Base-by-base conservation (phyloP, 495 filamentous ascomycete genomes). In the Penicillium maclennaniae region DNA sequence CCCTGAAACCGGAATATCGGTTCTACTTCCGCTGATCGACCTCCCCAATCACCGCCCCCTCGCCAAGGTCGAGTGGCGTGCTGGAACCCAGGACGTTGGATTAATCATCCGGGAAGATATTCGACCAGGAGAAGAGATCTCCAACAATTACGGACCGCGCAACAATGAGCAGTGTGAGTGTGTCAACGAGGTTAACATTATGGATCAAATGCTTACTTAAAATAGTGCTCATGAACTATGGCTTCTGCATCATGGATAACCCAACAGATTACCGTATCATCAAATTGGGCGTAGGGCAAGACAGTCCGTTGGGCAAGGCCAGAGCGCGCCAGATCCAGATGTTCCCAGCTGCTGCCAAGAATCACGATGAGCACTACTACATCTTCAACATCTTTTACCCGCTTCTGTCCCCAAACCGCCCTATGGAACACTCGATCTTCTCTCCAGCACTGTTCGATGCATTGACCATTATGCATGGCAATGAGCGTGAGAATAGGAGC, bases 81-180 rank as follows among this genome's bases (percentile, higher is more conserved):
- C 82, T 37, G 75, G 73, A 0, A 55, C 60, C 0, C 59, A 70
- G 21, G 63, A 71, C 36, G 74, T 84, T 45, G 70, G 61, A 20
- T 73, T 86, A 51, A 60, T 77, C 21, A 65, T 78, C 8, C 60
- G 78, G 21, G 76, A 83, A 17, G 37, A 67, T 8, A 59, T 81
- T n/a, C 25, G 60, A 6, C 62, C 72, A 9, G 81, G 80, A 3
- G 56, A 73, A 10, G 80, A 87, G 59, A 74, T 87, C 17, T 78
- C 71, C 21, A 88, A 88, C 58, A 88, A 88, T 60, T 88, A 88
- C 53, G 84, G 80, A 0, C 78, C 83, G 4, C 83, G 86, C 45
- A 74, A 79, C 45, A 88, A 88, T 52, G 84, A 83, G 58, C 83
- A 87, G 59, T 61, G 82, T 83, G 57, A 39, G 77, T 70, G n/a